Percentiles rank a stretch among this genome's conserved stretches.
These are phyloP conservation scores for Saccharomycopsis vini DNA, from an alignment of 805 yeast genomes.

Conservation along the genomic window DNA sequence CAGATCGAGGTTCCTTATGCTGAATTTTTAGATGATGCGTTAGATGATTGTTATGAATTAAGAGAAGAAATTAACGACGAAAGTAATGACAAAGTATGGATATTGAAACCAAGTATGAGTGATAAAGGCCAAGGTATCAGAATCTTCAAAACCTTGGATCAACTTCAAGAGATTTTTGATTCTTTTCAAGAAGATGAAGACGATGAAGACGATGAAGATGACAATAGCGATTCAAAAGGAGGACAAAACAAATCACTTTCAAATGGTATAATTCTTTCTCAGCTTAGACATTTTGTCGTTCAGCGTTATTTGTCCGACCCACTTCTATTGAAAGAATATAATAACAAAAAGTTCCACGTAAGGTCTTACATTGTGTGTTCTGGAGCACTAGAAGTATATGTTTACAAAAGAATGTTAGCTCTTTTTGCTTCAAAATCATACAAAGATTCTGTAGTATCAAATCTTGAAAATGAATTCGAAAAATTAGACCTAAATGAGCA, in stretches of 20 bases:
- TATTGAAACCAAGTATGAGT: slow-evolving; percentile 92
- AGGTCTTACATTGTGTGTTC: slow-evolving; percentile 72
- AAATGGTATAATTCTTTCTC: slow-evolving; percentile 74
- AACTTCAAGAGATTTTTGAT: slow-evolving; percentile 75
- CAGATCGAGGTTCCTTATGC: slow-evolving; percentile 89
- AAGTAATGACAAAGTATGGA: slow-evolving; percentile 52
- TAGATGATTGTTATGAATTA: slow-evolving; percentile 87
- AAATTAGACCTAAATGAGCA: slow-evolving; percentile 56
- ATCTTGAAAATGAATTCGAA: slow-evolving; percentile 24
- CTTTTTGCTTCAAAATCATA: slow-evolving; percentile 63
- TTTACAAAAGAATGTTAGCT: slow-evolving; percentile 71
- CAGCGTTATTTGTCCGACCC: slow-evolving; percentile 75
- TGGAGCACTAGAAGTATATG: slow-evolving; percentile 71
- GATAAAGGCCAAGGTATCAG: slow-evolving; percentile 96
- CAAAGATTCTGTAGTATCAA: slow-evolving; percentile 24
- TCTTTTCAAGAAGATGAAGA: slow-evolving; percentile 71
- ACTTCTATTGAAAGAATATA: slow-evolving; percentile 50
- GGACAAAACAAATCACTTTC: slow-evolving; percentile 19
- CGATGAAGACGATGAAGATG: slow-evolving; percentile 44
- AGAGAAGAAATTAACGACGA: slow-evolving; percentile 58
- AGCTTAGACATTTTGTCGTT: slow-evolving; percentile 81
- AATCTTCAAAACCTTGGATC: slow-evolving; percentile 66
- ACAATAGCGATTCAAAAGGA: slow-evolving; percentile 28
- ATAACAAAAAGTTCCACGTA: slow-evolving; percentile 75
- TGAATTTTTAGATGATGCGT: slow-evolving; percentile 86